Conservation (phyloP, 116 monocot species). For the Zostera marina region DNA sequence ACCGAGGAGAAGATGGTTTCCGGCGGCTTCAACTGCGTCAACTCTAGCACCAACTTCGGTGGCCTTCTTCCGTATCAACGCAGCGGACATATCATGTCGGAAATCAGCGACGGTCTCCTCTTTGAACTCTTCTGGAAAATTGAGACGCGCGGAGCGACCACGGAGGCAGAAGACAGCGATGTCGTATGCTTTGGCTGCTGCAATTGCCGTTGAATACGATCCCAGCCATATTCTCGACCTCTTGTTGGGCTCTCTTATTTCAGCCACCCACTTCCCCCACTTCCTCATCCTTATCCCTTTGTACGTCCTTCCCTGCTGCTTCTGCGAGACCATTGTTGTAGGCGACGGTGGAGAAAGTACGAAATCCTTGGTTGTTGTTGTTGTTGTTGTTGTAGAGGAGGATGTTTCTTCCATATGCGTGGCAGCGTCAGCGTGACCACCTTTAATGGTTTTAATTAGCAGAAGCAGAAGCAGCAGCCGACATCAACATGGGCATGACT, state of each 20-base stretch:
- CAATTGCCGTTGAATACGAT: slow-evolving; percentile 67
- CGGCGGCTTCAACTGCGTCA: slow-evolving; percentile 6
- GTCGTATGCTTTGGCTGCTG: slow-evolving; percentile 79
- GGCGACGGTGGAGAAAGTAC: background rate
- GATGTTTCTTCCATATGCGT: background rate
- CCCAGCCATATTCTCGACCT: slow-evolving; percentile 83
- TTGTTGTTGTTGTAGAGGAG: background rate
- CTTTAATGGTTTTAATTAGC: too few relatives aligned
- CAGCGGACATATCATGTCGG: slow-evolving; percentile 21
- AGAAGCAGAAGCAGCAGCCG: too few relatives aligned
- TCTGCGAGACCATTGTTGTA: background rate
- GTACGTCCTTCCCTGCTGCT: slow-evolving; percentile 17
- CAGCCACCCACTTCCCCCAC: slow-evolving; percentile 95
- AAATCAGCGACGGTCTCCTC: background rate
- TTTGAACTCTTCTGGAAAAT: slow-evolving; percentile 54
- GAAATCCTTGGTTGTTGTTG: background rate
- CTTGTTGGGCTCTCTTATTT: slow-evolving; percentile 86
- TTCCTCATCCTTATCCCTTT: slow-evolving; percentile 75
- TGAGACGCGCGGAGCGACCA: slow-evolving; percentile 54
- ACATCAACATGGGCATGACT: too few relatives aligned
- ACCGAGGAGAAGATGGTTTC: background rate
- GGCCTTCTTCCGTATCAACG: slow-evolving; percentile 59
- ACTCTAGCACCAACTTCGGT: slow-evolving; percentile 62
- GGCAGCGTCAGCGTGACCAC: background rate
- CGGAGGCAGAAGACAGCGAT: slow-evolving; percentile 71